These are phyloP conservation scores for Monosporascus sp. DNA, from an alignment of 2,329 filamentous ascomycete species.

Conservation along the genomic window DNA sequence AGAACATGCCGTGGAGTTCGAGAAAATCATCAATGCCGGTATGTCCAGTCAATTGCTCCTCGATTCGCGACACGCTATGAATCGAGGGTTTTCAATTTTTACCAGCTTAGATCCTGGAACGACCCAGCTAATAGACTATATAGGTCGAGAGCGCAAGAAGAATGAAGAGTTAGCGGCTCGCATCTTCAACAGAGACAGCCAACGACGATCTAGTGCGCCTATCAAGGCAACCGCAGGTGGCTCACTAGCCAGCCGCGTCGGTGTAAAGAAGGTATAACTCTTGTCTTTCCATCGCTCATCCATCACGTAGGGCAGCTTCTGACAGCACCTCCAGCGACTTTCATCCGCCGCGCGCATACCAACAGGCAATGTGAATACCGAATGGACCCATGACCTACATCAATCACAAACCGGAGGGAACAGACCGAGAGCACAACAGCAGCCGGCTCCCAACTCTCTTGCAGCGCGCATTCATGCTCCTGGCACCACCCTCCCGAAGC, in stretches of 20 bases:
- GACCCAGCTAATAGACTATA: constrained; percentile 2
- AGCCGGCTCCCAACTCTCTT: constrained; percentile 34
- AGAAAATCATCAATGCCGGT: constrained; percentile 53
- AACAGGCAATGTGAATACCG: constrained; percentile 55
- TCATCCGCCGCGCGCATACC: constrained; percentile 29
- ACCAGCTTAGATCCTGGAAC: neutral
- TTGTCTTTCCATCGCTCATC: neutral
- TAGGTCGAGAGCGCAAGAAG: constrained; percentile 65
- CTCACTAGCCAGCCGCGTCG: constrained; percentile 66
- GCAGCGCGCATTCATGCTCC: constrained; percentile 42
- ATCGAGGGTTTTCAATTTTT: neutral
- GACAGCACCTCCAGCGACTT: constrained; percentile 27
- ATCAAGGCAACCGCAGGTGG: constrained; percentile 43
- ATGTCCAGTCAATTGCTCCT: constrained; percentile 7
- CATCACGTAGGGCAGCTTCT: constrained; percentile 1
- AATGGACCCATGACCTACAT: constrained; percentile 71
- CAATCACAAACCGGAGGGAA: constrained; percentile 36
- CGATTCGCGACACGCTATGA: neutral
- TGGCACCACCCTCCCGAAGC: constrained; percentile 25
- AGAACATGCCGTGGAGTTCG: constrained; percentile 42
- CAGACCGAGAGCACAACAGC: constrained; percentile 33
- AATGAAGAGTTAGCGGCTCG: constrained; percentile 66
- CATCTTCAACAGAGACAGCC: constrained; percentile 59
- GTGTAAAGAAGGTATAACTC: constrained; percentile 61
- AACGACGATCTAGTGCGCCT: constrained; percentile 54